Conservation (phyloP, 768 basidiomycete genomes). For the Tulasnella sp. region DNA sequence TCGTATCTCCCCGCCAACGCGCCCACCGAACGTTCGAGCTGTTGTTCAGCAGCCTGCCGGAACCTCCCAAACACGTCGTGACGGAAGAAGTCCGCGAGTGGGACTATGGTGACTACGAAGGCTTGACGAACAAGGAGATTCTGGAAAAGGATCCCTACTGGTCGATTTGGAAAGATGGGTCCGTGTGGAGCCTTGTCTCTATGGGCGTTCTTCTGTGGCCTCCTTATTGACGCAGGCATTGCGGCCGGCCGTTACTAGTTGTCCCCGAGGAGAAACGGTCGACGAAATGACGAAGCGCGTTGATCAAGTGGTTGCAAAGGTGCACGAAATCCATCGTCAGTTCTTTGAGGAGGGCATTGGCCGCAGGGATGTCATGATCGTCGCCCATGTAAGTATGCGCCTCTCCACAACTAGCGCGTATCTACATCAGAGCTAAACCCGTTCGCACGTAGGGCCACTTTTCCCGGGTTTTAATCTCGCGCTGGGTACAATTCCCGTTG, state of each 20-base stretch:
- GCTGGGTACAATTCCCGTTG: conserved; percentile 67
- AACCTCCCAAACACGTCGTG: conserved; percentile 40
- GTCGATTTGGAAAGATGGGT: conserved; percentile 84
- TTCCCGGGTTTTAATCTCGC: conserved; percentile 60
- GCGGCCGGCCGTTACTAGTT: conserved; percentile 33
- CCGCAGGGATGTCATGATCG: conserved; percentile 70
- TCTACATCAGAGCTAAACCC: neutral
- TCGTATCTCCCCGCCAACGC: conserved; percentile 78
- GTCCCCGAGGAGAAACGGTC: conserved; percentile 77
- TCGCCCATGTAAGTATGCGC: conserved; percentile 53
- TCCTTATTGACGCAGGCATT: too few species aligned
- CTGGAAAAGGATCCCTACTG: conserved; percentile 45
- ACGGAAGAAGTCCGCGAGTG: conserved; percentile 68
- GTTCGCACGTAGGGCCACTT: conserved; percentile 40
- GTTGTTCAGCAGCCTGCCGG: conserved; percentile 43
- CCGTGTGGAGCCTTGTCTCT: too few species aligned
- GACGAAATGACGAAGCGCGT: conserved; percentile 69
- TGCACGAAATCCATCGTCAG: conserved; percentile 56
- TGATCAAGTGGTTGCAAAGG: conserved; percentile 61
- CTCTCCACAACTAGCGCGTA: neutral
- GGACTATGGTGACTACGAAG: conserved; percentile 81
- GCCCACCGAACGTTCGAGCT: conserved; percentile 80
- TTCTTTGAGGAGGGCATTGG: conserved; percentile 56
- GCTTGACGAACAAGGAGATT: conserved; percentile 69
- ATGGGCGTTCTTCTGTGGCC: too few species aligned